Evolutionary conservation across 139 green algal genomes (phyloP).

Genomic region (Spirogloea muscicola): DNA sequence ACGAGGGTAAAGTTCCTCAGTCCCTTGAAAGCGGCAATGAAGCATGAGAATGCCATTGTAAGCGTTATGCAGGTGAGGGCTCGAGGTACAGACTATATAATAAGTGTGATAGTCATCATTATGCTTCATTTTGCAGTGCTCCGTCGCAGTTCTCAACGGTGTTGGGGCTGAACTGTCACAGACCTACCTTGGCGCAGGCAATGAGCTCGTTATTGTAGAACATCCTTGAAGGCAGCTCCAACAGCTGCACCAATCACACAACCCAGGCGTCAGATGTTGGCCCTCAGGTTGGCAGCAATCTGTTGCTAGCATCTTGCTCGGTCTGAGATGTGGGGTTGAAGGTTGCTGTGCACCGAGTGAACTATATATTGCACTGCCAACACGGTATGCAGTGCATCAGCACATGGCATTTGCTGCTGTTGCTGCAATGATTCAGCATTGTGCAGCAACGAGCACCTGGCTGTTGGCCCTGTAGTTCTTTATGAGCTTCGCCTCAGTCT

Average conservation of each 20-base stretch:
- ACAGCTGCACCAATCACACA: slow-evolving; percentile 23
- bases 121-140: too few species aligned
- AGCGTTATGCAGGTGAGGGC: too few species aligned
- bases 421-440: too few species aligned
- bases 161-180: not conserved
- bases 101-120: too few species aligned
- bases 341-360: not conserved
- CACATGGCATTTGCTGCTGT: not conserved
- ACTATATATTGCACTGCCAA: not conserved
- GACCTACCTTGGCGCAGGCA: slow-evolving; percentile 9
- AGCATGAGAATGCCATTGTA: too few species aligned
- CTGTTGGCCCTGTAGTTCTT: slow-evolving; percentile 21
- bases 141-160: too few species aligned
- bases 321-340: too few species aligned
- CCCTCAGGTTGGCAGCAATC: too few species aligned
- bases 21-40: not conserved
- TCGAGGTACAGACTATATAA: too few species aligned
- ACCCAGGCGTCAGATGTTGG: too few species aligned
- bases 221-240: slow-evolving; percentile 32
- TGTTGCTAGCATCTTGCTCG: too few species aligned
- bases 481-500: slow-evolving; percentile 18
- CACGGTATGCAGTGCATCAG: not conserved
- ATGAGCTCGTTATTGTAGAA: slow-evolving; percentile 39
- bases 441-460: too few species aligned
- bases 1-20: not conserved